Evolutionary conservation across 2,329 filamentous ascomycete species (phyloP).

Genomic region (Corinectria fuckeliana): DNA sequence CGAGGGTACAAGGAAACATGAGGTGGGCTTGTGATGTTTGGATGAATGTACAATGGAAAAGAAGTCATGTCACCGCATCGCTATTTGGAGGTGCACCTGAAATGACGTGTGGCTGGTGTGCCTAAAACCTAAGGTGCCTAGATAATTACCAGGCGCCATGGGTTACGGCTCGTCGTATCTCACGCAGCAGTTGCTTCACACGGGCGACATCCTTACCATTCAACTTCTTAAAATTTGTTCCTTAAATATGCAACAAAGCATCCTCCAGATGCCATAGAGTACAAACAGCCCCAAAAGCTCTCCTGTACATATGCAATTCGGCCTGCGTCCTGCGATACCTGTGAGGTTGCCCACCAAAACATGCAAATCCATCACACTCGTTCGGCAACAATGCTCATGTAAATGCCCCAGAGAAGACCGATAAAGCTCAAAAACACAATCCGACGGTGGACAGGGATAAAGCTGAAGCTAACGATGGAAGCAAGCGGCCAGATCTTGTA

Average conservation of each 20-base stretch:
- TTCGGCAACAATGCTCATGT: conserved; percentile 56
- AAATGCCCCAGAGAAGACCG: conserved; percentile 58
- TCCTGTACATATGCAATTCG: not conserved
- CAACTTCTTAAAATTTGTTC: too few species aligned
- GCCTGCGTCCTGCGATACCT: not conserved
- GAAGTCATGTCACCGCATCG: too few species aligned
- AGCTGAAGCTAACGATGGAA: conserved; percentile 57
- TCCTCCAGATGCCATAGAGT: not conserved
- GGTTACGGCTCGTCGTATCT: too few species aligned
- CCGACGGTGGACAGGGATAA: conserved; percentile 55
- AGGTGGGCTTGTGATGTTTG: not conserved
- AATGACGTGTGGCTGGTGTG: not conserved
- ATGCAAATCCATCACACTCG: conserved; percentile 40
- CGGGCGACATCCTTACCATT: too few species aligned
- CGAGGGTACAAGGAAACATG: not conserved
- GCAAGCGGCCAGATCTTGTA: conserved; percentile 61
- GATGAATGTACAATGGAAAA: too few species aligned
- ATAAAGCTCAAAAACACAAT: conserved; percentile 58
- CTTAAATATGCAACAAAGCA: not conserved
- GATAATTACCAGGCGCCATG: too few species aligned
- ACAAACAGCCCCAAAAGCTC: not conserved
- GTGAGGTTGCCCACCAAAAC: not conserved
- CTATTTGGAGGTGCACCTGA: not conserved
- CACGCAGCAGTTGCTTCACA: too few species aligned
- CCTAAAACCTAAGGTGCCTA: too few species aligned